A percentile compares a stretch with the other conserved stretches of the same genome.
phyloP scores from a whole-genome alignment of 2,329 filamentous ascomycete genomes.

The Diaporthe batatas region DNA sequence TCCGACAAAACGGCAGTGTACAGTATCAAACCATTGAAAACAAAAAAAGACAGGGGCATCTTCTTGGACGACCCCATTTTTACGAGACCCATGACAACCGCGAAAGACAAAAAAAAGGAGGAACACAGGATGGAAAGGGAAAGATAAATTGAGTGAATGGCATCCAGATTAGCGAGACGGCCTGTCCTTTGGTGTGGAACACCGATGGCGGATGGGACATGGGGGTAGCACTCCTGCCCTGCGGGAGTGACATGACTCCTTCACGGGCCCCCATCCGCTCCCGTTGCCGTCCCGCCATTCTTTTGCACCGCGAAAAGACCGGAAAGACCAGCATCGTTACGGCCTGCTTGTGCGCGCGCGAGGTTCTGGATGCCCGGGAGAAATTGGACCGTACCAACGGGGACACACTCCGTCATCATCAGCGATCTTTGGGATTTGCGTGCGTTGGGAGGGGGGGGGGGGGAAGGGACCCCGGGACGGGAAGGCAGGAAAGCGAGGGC shows the following conservation, averaged over 20 bases:
- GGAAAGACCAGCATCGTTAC: neutral
- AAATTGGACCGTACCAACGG: neutral
- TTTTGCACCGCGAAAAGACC: neutral
- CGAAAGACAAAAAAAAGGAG: constrained; percentile 4
- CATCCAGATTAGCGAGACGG: constrained; percentile 5
- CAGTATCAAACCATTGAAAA: constrained; percentile 1
- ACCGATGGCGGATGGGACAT: neutral
- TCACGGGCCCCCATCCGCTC: neutral
- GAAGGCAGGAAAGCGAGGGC: constrained; percentile 2
- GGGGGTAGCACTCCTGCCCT: neutral
- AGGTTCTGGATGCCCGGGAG: constrained; percentile 3
- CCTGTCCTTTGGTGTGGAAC: neutral
- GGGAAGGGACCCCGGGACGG: neutral
- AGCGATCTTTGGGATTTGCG: neutral
- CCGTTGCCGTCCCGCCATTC: neutral
- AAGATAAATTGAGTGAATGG: constrained; percentile 16
- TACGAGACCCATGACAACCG: constrained; percentile 25
- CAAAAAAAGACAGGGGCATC: neutral
- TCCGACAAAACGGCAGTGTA: constrained; percentile 20
- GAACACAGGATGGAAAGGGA: neutral
- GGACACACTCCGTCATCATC: neutral
- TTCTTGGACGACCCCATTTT: constrained; percentile 5
- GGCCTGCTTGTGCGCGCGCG: neutral
- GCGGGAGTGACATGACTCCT: neutral
- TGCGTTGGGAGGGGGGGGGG: neutral